Base-by-base conservation (phyloP, 805 yeast genomes). In the Cyberlindnera mississippiensis region DNA sequence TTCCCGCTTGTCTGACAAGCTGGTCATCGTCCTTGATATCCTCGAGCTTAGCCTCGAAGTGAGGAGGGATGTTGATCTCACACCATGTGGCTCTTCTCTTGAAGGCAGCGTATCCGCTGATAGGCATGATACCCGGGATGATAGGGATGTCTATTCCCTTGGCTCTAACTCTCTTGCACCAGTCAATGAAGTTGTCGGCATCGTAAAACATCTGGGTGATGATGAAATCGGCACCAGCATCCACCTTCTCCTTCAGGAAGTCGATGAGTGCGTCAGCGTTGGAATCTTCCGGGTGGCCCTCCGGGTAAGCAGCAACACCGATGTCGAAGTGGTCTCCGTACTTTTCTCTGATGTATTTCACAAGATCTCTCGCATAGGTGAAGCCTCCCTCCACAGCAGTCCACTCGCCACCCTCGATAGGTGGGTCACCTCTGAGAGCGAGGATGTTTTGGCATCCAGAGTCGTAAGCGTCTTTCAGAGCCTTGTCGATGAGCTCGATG, bases 61-160 rank as follows among this genome's bases (percentile, higher is more conserved):
- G 72, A 46, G 75, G 73, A 3, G 99, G 99, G 45, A 93, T 73
- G 31, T 74, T 64, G 53, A 93, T 82, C 57, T 85, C 84, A 45
- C 95, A 88, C 99, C 99, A 93, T 41, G 80, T 80, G 15, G 96
- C 96, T 62, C 99, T 79, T 69, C 99, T 82, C 49, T 89, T 64
- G 61, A 93, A 93, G 4, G 96, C 80, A 19, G 95, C 85, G 65
- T 91, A 90, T 3, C 96, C 87, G n/a, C 95, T 81, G 44, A 93
- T 90, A 17, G 99, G 99, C 99, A 93, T 93, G 63, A 93, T 89
- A 12, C 99, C 99, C 1, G 99, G 99, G 45, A 93, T 82, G 51
- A 93, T 85, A 22, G 98, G 98, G 40, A 86, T 80, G 30, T 71
- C 71, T 49, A 93, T 75, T 17, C 96, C 97, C 17, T 69, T 68